phyloP scores from a whole-genome alignment of 192 early-diverging fungal genomes.

The Dissophora globulifera region DNA sequence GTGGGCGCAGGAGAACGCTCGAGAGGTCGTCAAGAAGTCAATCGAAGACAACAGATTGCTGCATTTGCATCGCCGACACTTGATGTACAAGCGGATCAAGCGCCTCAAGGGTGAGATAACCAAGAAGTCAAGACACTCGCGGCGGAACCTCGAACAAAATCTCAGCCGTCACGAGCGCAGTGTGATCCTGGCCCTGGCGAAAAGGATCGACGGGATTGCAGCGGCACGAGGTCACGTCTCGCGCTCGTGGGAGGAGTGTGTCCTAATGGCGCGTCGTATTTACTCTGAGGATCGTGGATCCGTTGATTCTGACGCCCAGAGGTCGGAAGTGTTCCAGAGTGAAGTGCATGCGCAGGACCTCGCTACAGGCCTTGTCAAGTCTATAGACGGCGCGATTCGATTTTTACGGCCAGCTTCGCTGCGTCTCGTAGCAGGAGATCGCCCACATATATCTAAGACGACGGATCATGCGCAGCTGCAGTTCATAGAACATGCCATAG shows the following conservation, averaged over 20 bases:
- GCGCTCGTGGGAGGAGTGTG: slow-evolving; percentile 10
- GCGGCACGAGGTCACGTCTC: not conserved
- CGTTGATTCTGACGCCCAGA: no score
- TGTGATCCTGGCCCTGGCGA: not conserved
- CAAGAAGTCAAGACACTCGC: not conserved
- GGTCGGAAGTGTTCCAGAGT: no score
- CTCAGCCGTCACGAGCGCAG: not conserved
- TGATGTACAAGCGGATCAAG: slow-evolving; percentile 3
- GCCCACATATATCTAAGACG: not conserved
- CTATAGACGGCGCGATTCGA: not conserved
- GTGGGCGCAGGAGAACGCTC: slow-evolving; percentile 27
- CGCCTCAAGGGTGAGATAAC: not conserved
- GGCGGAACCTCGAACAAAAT: not conserved
- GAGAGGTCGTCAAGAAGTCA: slow-evolving; percentile 7
- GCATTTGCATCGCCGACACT: slow-evolving; percentile 12
- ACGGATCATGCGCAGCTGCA: not conserved
- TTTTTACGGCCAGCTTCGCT: slow-evolving; percentile 6
- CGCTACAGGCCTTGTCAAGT: no score
- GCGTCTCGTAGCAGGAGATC: not conserved
- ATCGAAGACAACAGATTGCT: slow-evolving; percentile 14
- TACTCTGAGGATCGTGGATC: no score
- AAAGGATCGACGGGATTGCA: not conserved
- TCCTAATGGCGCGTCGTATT: not conserved
- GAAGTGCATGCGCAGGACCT: no score
- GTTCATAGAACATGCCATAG: not conserved